These are phyloP conservation scores for Claviceps digitariae DNA, from an alignment of 2,329 filamentous ascomycete species.

Conservation along the genomic window DNA sequence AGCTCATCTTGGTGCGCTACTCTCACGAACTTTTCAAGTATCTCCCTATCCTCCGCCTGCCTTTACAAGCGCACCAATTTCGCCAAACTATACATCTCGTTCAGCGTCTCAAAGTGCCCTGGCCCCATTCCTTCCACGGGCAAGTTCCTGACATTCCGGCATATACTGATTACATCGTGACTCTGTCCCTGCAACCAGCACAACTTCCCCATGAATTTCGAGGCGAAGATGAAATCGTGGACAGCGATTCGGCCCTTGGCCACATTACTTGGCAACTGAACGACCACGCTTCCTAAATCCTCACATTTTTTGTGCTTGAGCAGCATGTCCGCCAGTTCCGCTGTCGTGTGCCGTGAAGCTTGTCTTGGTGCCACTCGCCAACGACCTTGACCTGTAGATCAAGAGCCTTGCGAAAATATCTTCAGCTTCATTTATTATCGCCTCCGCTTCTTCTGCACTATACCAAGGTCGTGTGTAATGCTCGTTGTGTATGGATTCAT, in stretches of 20 bases:
- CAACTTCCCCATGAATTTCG: neutral
- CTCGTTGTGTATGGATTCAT: too few relatives aligned
- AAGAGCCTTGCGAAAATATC: neutral
- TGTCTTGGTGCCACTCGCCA: neutral
- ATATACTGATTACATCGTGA: neutral
- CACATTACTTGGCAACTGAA: too few relatives aligned
- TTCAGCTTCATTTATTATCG: too few relatives aligned
- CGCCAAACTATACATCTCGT: neutral
- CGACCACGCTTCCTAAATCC: too few relatives aligned
- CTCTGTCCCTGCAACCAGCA: neutral
- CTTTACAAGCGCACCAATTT: neutral
- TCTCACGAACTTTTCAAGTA: too few relatives aligned
- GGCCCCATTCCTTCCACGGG: neutral
- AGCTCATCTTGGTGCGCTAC: too few relatives aligned
- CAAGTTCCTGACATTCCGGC: too few relatives aligned
- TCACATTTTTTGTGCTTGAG: neutral
- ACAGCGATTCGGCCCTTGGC: neutral
- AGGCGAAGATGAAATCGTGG: neutral
- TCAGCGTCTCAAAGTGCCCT: neutral
- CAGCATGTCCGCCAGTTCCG: neutral
- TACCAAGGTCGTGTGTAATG: too few relatives aligned
- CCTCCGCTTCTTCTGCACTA: too few relatives aligned
- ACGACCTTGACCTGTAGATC: neutral
- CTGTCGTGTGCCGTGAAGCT: neutral
- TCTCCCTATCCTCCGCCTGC: neutral